phyloP scores from a whole-genome alignment of 2,329 filamentous ascomycete genomes.

The Colletotrichum brevisporum region DNA sequence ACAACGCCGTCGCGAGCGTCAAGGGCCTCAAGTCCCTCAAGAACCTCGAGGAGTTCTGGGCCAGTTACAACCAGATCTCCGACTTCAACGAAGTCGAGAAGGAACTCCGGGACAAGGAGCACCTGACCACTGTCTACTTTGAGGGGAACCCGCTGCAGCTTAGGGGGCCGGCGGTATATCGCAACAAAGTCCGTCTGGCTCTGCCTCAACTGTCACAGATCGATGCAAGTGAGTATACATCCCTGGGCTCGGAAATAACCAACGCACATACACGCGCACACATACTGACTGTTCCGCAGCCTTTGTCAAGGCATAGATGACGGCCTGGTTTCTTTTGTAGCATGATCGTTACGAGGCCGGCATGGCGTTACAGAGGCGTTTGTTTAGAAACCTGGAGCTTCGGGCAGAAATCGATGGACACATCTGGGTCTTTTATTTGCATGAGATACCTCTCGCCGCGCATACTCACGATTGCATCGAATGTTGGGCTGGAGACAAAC shows the following conservation, averaged over 20 bases:
- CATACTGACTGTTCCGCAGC: slow-evolving; percentile 34
- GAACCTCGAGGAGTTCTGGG: slow-evolving; percentile 92
- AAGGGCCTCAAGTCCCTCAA: slow-evolving; percentile 77
- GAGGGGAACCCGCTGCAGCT: slow-evolving; percentile 94
- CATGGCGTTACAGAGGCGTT: slow-evolving; percentile 38
- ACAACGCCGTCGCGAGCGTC: slow-evolving; percentile 85
- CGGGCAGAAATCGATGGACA: slow-evolving; percentile 13
- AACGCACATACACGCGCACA: background rate
- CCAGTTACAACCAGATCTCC: slow-evolving; percentile 85
- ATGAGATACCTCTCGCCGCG: slow-evolving; percentile 29
- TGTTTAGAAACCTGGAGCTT: slow-evolving; percentile 16
- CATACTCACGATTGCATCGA: background rate
- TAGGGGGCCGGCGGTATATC: slow-evolving; percentile 84
- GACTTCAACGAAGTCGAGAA: slow-evolving; percentile 88
- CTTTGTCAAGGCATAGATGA: slow-evolving; percentile 42
- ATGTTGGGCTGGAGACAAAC: slow-evolving; percentile 16
- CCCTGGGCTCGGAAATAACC: no score
- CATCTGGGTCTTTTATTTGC: slow-evolving; percentile 12
- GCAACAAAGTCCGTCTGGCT: slow-evolving; percentile 92
- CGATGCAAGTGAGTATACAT: slow-evolving; percentile 90
- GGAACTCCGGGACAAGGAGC: slow-evolving; percentile 82
- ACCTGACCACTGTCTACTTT: slow-evolving; percentile 92
- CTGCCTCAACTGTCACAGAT: slow-evolving; percentile 93
- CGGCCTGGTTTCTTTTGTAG: slow-evolving; percentile 8
- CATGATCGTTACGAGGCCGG: slow-evolving; percentile 33